Percentiles rank a stretch among this genome's conserved stretches.
These are phyloP conservation scores for Alliaria petiolata DNA, from an alignment of 345 rosid genomes.

Conservation along the genomic window DNA sequence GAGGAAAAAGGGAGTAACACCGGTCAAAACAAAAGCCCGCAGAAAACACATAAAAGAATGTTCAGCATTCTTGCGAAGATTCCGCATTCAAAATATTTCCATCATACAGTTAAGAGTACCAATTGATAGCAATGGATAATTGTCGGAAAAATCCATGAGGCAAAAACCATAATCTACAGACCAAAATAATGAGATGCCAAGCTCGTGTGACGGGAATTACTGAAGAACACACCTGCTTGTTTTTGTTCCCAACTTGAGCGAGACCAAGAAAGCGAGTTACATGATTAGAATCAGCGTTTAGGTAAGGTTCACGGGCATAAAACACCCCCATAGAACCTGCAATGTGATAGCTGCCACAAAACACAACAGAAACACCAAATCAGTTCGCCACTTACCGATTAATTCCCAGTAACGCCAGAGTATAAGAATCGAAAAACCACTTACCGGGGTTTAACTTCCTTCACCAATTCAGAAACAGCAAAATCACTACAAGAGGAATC, in stretches of 20 bases:
- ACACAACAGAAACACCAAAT: slow-evolving; percentile 2
- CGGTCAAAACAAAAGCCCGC: background rate
- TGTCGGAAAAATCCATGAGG: background rate
- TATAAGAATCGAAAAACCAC: slow-evolving; percentile 18
- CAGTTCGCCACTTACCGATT: background rate
- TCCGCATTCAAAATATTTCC: background rate
- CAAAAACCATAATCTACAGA: background rate
- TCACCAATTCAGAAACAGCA: slow-evolving; percentile 61
- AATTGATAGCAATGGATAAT: background rate
- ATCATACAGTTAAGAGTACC: background rate
- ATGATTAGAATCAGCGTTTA: slow-evolving; percentile 61
- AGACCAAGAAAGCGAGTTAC: slow-evolving; percentile 93
- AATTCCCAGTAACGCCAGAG: background rate
- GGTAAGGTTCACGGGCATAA: slow-evolving; percentile 88
- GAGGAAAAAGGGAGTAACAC: background rate
- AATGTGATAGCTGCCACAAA: slow-evolving; percentile 69
- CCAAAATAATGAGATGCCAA: background rate
- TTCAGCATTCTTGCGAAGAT: background rate
- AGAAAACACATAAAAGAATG: background rate
- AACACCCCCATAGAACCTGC: slow-evolving; percentile 79
- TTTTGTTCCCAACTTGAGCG: slow-evolving; percentile 87
- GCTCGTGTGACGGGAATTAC: background rate
- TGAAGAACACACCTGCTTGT: slow-evolving; percentile 60
- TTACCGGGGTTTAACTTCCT: slow-evolving; percentile 90
- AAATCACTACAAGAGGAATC: slow-evolving; percentile 57